phyloP scores from a whole-genome alignment of 1,284 basidiomycete genomes.

The Laetiporus sulphureus region DNA sequence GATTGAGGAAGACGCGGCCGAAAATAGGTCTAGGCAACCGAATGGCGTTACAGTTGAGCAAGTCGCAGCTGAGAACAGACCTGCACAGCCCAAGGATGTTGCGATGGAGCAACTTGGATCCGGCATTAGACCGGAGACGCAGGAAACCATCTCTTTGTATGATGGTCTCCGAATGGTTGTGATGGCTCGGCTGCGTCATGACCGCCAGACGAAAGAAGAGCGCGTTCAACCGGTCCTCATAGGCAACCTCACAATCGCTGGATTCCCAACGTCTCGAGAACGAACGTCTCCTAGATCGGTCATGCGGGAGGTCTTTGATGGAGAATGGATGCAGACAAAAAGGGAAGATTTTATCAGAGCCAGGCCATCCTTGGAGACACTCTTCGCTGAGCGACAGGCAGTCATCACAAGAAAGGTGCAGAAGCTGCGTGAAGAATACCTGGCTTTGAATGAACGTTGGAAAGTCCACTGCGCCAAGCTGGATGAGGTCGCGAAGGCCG shows the following conservation, averaged over 20 bases:
- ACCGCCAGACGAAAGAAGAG: slow-evolving; percentile 54
- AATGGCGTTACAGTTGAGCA: no score
- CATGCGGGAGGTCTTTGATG: slow-evolving; percentile 40
- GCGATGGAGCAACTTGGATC: background rate
- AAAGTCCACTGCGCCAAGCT: slow-evolving; percentile 59
- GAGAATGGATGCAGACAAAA: slow-evolving; percentile 28
- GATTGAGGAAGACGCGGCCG: no score
- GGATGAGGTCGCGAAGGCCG: slow-evolving; percentile 39
- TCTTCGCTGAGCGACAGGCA: slow-evolving; percentile 46
- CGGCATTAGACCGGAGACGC: background rate
- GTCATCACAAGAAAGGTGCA: slow-evolving; percentile 48
- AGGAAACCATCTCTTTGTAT: slow-evolving; percentile 28
- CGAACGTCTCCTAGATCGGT: slow-evolving; percentile 29
- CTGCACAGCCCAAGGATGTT: background rate
- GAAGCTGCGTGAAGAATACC: slow-evolving; percentile 60
- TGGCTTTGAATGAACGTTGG: slow-evolving; percentile 67
- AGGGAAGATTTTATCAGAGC: slow-evolving; percentile 33
- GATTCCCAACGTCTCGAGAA: slow-evolving; percentile 22
- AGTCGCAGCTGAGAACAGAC: no score
- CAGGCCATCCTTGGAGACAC: slow-evolving; percentile 43
- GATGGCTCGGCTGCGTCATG: slow-evolving; percentile 49
- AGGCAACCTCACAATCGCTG: slow-evolving; percentile 46
- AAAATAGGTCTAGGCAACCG: no score
- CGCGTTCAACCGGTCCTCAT: slow-evolving; percentile 55
- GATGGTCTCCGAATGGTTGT: slow-evolving; percentile 59